Conservation (phyloP, 441 rosid species). For the Croton setiger region DNA sequence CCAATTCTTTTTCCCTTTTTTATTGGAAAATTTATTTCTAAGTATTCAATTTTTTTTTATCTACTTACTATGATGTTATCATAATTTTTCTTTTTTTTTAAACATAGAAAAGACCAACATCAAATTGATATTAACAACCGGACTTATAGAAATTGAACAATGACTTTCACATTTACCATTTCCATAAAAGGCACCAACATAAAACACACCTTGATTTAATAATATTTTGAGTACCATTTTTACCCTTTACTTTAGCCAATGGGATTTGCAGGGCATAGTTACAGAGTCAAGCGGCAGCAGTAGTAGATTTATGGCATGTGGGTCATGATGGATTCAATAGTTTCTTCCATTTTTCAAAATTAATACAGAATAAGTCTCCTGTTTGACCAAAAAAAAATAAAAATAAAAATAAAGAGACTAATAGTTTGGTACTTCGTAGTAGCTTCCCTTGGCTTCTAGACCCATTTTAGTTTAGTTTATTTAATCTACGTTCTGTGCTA, state of each 20-base stretch:
- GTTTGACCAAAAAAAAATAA: neutral
- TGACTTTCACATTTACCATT: neutral
- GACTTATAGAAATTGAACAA: too few species aligned
- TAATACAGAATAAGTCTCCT: neutral
- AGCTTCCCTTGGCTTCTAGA: neutral
- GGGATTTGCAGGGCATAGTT: neutral
- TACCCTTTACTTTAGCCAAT: neutral
- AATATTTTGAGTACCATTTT: neutral
- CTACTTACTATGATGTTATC: too few species aligned
- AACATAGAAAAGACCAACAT: too few species aligned
- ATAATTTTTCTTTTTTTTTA: too few species aligned
- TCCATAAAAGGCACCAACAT: too few species aligned
- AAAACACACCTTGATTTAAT: too few species aligned
- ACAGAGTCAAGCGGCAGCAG: neutral
- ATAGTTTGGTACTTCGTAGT: neutral
- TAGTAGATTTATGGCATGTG: neutral
- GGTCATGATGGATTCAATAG: neutral
- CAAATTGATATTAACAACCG: too few species aligned
- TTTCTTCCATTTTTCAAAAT: neutral
- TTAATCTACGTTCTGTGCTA: too few species aligned
- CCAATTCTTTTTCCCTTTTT: too few species aligned
- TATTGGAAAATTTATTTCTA: too few species aligned
- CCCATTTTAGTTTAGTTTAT: too few species aligned
- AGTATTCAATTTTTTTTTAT: too few species aligned
- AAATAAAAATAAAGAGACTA: neutral